Evolutionary conservation across 345 rosid genomes (phyloP), one percentile per base, ranked within the genome.

Genomic region (Zanthoxylum bungeanum): DNA sequence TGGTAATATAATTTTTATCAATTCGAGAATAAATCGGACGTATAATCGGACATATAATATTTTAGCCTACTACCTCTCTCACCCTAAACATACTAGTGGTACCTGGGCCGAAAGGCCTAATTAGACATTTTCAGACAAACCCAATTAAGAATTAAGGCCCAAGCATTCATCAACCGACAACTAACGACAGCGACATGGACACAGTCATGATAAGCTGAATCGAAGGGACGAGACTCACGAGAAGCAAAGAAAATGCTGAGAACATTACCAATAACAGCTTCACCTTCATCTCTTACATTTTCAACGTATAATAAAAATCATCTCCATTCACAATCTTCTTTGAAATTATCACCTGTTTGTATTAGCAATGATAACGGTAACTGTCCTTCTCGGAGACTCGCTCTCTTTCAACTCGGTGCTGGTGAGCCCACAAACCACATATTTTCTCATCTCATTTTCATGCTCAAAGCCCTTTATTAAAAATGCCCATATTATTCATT

Each of bases 401-500:
- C 85, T 66, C 85, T 81, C 61, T 63, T 84, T 39, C 81, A 79
- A 53, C 80, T 79, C 16, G 81, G 78, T 53, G 52, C 81, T 53
- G 81, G 85, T 84, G 59, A 12, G 46, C 62, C n/a, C n/a, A n/a
- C n/a, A n/a, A 27, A 40, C 65, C 30, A 21, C 37, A 11, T 24
- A 34, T 14, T 7, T 19, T 28, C 21, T 19, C 9, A 5, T 66
- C n/a, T 27, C 33, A 5, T 40, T 17, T 70, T 27, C 22, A 5
- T 24, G 3, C 22, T 21, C 33, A n/a, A 24, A 19, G 47, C 40
- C 25, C 14, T 47, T 47, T 22, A 36, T 3, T 62, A 12, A 12
- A 36, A 10, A 21, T 7, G 24, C 46, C 36, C 30, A 10, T 66
- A 0, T 33, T 31, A 22, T 9, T 24, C 34, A 27, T 42, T 6